These are phyloP conservation scores for Paspalum vaginatum DNA, from an alignment of 176 grass and related monocot species.

Conservation along the genomic window DNA sequence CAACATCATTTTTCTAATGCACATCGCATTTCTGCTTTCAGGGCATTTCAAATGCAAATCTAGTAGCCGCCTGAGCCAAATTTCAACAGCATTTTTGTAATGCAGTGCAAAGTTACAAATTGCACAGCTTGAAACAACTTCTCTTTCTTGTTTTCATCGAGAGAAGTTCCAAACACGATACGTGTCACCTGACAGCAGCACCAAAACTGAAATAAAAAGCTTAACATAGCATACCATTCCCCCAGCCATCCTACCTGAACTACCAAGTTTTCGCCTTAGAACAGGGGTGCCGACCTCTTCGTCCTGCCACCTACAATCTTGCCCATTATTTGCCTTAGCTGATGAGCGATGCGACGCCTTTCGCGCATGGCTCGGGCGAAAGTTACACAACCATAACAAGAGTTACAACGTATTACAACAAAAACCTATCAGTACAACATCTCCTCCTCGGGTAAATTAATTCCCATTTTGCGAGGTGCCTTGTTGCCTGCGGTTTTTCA, in stretches of 20 bases:
- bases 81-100: not conserved
- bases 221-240: not conserved
- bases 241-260: not conserved
- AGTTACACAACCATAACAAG: conserved; percentile 27
- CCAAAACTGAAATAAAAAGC: not conserved
- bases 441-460: not conserved
- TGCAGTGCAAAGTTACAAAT: not conserved
- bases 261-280: conserved; percentile 13
- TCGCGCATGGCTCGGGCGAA: not conserved
- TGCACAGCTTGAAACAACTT: not conserved
- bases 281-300: conserved; percentile 21
- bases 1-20: too few relatives aligned
- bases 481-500: conserved; percentile 1
- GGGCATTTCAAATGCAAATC: too few relatives aligned
- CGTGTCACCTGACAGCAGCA: not conserved
- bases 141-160: not conserved
- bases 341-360: conserved; percentile 11
- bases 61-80: too few relatives aligned
- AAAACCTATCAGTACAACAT: conserved; percentile 16
- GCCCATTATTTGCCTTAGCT: conserved; percentile 47
- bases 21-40: too few relatives aligned
- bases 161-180: not conserved
- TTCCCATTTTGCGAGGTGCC: not conserved
- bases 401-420: conserved; percentile 34
- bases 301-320: not conserved